Evolutionary conservation across 495 filamentous ascomycete genomes (phyloP), one percentile per base, ranked within the genome.

Genomic region (Bacidia gigantensis): DNA sequence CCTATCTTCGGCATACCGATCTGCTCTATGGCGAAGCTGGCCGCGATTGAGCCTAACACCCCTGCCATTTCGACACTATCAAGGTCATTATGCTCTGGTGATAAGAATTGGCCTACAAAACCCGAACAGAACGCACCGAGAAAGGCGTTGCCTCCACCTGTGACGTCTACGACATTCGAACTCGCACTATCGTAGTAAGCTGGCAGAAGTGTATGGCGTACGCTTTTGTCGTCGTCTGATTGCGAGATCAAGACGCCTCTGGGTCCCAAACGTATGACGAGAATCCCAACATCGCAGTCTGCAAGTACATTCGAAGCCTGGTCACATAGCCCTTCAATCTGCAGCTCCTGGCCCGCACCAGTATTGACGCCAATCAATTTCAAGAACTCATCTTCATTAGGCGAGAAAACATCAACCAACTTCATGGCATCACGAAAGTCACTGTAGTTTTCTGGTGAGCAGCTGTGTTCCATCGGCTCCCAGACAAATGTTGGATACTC

Each of bases 121-220:
- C 54, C 55, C 17, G 53, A 35, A 41, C 55, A 57, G 39, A 48
- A 62, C 10, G 77, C 92, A 7, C 92, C 92, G 0, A 97, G 72
- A 60, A 95, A 98, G 0, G 83, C 81, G 64, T 98, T 98, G 0
- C 92, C 92, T 20, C 89, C 92, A n/a, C 92, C 92, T 0, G 92
- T 98, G 0, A 90, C 89, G 65, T 98, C 92, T 14, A 93, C 69
- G 7, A 97, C 87, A 48, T 72, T 74, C 7, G 64, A n/a, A 5
- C 20, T 9, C 20, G 17, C 14, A 5, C 17, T n/a, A 7, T 17
- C 41, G 20, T 44, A 17, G 20, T 44, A 44, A n/a, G 41, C 41
- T 22, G 41, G 41, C 41, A 44, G 17, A 9, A 44, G 9, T 7
- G 12, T 44, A 44, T 44, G 20, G 7, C 41, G 9, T 18, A 18